Evolutionary conservation across 768 basidiomycete species (phyloP).

Genomic region (Lactifluus echinatus): DNA sequence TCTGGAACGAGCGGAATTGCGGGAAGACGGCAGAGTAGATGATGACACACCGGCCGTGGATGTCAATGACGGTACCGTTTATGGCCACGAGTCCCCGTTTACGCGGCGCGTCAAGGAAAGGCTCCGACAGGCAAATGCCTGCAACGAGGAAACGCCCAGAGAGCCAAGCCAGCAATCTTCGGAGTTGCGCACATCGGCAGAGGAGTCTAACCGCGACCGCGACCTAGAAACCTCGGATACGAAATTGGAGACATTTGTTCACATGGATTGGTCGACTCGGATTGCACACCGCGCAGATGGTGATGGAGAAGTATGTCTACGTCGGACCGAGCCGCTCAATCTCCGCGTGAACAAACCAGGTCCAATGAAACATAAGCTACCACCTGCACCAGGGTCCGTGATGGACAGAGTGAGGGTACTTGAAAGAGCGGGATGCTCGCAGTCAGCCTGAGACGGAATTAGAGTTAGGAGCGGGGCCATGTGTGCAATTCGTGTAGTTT

Average conservation of each 20-base stretch:
- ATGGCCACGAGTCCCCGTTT: slow-evolving; percentile 32
- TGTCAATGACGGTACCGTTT: slow-evolving; percentile 1
- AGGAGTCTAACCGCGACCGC: neutral
- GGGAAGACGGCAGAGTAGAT: neutral
- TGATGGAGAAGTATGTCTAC: neutral
- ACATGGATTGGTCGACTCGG: too few species aligned
- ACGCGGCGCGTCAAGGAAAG: slow-evolving; percentile 38
- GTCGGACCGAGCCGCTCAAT: neutral
- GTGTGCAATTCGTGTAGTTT: too few species aligned
- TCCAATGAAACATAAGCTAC: slow-evolving; percentile 1
- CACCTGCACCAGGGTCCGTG: slow-evolving; percentile 8
- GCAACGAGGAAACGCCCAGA: neutral
- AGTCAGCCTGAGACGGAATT: neutral
- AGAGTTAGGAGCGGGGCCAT: too few species aligned
- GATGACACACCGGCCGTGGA: neutral
- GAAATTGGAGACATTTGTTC: neutral
- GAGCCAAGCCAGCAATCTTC: neutral
- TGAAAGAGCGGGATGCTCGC: slow-evolving; percentile 11
- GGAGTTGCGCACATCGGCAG: neutral
- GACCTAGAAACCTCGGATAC: neutral
- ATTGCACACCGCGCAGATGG: neutral
- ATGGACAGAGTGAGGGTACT: slow-evolving; percentile 15
- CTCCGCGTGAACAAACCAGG: neutral
- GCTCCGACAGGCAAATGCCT: slow-evolving; percentile 17
- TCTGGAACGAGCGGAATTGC: neutral